phyloP scores from a whole-genome alignment of 2,329 filamentous ascomycete genomes.

The Xylaria sp. region DNA sequence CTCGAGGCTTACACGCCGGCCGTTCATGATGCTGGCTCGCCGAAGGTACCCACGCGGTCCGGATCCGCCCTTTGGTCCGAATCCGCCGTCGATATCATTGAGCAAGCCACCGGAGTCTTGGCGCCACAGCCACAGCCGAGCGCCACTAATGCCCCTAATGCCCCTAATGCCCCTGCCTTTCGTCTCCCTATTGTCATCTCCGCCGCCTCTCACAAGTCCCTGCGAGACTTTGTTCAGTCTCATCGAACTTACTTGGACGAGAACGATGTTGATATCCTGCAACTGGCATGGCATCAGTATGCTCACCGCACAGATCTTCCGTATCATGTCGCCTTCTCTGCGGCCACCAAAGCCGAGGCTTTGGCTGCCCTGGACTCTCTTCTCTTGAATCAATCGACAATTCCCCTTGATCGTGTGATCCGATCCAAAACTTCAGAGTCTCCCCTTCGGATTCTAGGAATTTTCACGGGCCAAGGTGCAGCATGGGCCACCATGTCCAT shows the following conservation, averaged over 20 bases:
- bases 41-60: constrained; percentile 1
- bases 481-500: constrained; percentile 53
- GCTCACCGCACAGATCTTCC: constrained; percentile 48
- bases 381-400: constrained; percentile 39
- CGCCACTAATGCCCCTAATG: too few relatives aligned
- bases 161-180: constrained; percentile 20
- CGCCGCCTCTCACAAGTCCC: constrained; percentile 52
- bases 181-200: constrained; percentile 54
- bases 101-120: constrained; percentile 27
- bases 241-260: constrained; percentile 49
- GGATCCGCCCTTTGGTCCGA: not conserved
- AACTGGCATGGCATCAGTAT: constrained; percentile 52
- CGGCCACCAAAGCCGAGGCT: constrained; percentile 40
- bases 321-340: constrained; percentile 48
- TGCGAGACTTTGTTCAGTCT: constrained; percentile 44
- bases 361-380: constrained; percentile 44
- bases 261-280: constrained; percentile 28
- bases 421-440: constrained; percentile 40
- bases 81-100: not conserved
- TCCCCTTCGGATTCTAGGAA: constrained; percentile 46
- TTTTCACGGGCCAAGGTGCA: constrained; percentile 54
- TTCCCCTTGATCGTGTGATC: constrained; percentile 29
- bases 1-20: constrained; percentile 54
- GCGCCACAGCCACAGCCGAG: constrained; percentile 24
- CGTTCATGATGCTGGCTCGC: constrained; percentile 44